Base-by-base conservation (phyloP, 2,329 filamentous ascomycete genomes). In the Pseudogymnoascus sp. region DNA sequence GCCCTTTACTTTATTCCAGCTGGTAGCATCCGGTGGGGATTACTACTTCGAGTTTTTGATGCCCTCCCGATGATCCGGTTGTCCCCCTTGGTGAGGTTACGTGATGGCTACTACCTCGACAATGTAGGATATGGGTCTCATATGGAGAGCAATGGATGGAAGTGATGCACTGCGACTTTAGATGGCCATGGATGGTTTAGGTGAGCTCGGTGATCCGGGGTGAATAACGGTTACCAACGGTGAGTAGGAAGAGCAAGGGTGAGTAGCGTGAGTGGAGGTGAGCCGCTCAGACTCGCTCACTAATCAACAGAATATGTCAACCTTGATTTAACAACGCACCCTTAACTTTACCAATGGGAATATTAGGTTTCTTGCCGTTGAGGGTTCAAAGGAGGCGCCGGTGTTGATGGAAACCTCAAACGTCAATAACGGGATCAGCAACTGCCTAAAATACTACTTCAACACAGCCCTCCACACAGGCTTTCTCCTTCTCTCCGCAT, bases 371-470 rank as follows among this genome's bases (percentile, higher is more conserved):
- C 12, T 26, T 50, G 43, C 22, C 43, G 43, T 50, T 50, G 24
- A 50, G 43, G 43, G 6, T 26, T 6, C 22, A 14, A 22, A n/a
- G 22, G 12, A 26, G 22, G 24, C 43, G 22, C n/a, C 11, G 7
- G 0, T 26, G 4, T 50, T n/a, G 22, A 26, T 50, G 10, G 16
- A 99, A 26, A 96, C 87, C 22, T 96, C 91, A 75, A 89, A 97
- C 0, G 93, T 96, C 70, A 99, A 86, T 33, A 98, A 81, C 2
- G 95, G 95, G 6, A 84, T 89, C 0, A 95, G 95, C 37, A 98
- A 81, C 76, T 93, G 95, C 69, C 95, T 86, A 84, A 99, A 96
- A 74, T 98, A 99, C 75, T 98, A 93, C 79, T 99, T 99, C 70
- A 99, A 78, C 19, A 93, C 90, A 72, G 8, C 16, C 40, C 19